Conservation (phyloP, 441 rosid genomes). For the Omphalea diandra region DNA sequence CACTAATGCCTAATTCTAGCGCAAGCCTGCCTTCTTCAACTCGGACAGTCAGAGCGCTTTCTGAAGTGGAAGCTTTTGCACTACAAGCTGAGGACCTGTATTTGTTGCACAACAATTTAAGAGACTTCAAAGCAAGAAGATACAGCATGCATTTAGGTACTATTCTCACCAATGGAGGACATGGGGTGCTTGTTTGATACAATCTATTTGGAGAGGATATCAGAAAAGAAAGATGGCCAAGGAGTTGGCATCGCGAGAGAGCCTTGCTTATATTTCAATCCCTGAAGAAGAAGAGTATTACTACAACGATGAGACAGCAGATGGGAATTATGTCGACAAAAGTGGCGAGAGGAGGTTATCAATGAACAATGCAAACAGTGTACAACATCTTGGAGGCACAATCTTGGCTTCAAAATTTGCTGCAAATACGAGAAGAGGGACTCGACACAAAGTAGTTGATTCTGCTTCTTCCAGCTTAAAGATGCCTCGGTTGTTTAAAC, state of each 20-base stretch:
- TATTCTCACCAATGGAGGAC: slow-evolving; percentile 47
- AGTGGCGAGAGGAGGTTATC: slow-evolving; percentile 16
- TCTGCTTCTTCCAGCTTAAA: slow-evolving; percentile 53
- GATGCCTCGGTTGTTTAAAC: slow-evolving; percentile 81
- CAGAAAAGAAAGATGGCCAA: slow-evolving; percentile 29
- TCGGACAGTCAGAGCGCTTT: slow-evolving; percentile 33
- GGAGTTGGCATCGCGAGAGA: slow-evolving; percentile 25
- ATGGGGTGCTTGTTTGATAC: slow-evolving; percentile 42
- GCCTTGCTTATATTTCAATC: slow-evolving; percentile 13
- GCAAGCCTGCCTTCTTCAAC: slow-evolving; percentile 36
- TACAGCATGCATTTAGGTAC: slow-evolving; percentile 37
- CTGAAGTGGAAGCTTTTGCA: slow-evolving; percentile 40
- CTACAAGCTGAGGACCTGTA: slow-evolving; percentile 36
- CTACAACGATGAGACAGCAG: slow-evolving; percentile 5
- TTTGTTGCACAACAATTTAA: slow-evolving; percentile 38
- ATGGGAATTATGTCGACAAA: slow-evolving; percentile 20
- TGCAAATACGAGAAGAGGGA: slow-evolving; percentile 54
- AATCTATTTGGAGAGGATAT: slow-evolving; percentile 37
- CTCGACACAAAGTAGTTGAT: slow-evolving; percentile 36
- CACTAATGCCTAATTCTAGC: slow-evolving; percentile 34
- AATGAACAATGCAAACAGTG: slow-evolving; percentile 21
- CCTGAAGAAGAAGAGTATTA: slow-evolving; percentile 20
- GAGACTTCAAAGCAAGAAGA: slow-evolving; percentile 38
- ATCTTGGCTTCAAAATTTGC: slow-evolving; percentile 65
- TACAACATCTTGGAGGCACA: slow-evolving; percentile 49